Conservation (phyloP, 2,329 filamentous ascomycete species). For the Tolypocladium capitatum region DNA sequence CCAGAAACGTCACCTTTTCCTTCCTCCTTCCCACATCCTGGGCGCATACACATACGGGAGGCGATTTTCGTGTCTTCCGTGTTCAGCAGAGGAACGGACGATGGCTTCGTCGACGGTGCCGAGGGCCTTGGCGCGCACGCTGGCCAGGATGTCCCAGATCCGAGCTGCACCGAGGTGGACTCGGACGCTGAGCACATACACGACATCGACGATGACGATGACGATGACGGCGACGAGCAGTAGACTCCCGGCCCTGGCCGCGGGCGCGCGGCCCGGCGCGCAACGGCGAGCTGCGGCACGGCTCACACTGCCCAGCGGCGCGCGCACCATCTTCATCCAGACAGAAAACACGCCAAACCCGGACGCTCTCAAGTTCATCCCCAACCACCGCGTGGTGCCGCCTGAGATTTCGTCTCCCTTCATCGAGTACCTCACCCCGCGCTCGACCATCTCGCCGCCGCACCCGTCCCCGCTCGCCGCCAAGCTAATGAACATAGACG, state of each 20-base stretch:
- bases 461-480: slow-evolving; percentile 85
- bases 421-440: slow-evolving; percentile 82
- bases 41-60: too few relatives aligned
- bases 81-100: not conserved
- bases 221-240: not conserved
- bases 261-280: slow-evolving; percentile 7
- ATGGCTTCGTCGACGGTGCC: slow-evolving; percentile 14
- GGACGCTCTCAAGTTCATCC: slow-evolving; percentile 94
- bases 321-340: slow-evolving; percentile 89
- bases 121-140: slow-evolving; percentile 10
- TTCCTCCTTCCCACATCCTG: not conserved
- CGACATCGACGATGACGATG: not conserved
- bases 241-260: slow-evolving; percentile 7
- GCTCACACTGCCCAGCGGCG: slow-evolving; percentile 13
- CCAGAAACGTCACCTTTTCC: not conserved
- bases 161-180: slow-evolving; percentile 12
- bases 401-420: slow-evolving; percentile 59
- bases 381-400: slow-evolving; percentile 77
- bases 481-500: slow-evolving; percentile 83
- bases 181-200: slow-evolving; percentile 15
- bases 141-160: slow-evolving; percentile 10
- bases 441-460: slow-evolving; percentile 76
- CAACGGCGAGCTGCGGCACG: not conserved
- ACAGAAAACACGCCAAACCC: slow-evolving; percentile 88
- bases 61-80: not conserved